Conservation (phyloP, 106 monocot genomes). For the Gastrodia elata region DNA sequence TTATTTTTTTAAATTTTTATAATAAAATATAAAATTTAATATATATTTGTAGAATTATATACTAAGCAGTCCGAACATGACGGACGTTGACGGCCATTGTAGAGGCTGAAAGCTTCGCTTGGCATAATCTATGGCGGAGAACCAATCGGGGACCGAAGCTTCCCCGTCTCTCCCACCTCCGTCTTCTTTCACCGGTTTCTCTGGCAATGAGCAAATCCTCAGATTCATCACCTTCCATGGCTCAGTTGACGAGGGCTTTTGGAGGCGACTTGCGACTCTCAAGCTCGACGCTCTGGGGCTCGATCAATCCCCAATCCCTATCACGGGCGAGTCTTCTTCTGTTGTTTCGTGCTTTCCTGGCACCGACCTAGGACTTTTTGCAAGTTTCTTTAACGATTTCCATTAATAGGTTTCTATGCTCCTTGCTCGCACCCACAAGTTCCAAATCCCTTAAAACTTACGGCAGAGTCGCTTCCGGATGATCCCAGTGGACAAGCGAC, state of each 20-base stretch:
- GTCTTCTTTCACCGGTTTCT: slow-evolving; percentile 2
- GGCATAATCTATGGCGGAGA: neutral
- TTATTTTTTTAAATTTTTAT: too few relatives aligned
- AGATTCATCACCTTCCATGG: slow-evolving; percentile 53
- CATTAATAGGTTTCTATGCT: slow-evolving; percentile 56
- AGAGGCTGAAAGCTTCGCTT: neutral
- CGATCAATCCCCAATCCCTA: slow-evolving; percentile 69
- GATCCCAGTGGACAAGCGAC: slow-evolving; percentile 16
- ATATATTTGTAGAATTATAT: too few relatives aligned
- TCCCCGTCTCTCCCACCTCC: neutral
- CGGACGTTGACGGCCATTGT: neutral
- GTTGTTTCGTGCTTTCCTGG: neutral
- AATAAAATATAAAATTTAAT: too few relatives aligned
- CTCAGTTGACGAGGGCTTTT: slow-evolving; percentile 74
- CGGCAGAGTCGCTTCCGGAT: slow-evolving; percentile 49
- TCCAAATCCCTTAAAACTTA: slow-evolving; percentile 48
- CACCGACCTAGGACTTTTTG: neutral
- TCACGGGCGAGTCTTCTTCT: slow-evolving; percentile 32
- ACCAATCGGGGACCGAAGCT: neutral
- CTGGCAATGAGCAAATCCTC: slow-evolving; percentile 18
- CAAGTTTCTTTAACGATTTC: neutral
- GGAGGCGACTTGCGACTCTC: slow-evolving; percentile 60
- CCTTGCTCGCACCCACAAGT: slow-evolving; percentile 59
- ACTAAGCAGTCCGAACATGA: neutral
- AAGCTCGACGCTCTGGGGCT: slow-evolving; percentile 76